These are phyloP conservation scores for Leccinum fibrillosum DNA, from an alignment of 768 basidiomycete genomes.

Conservation along the genomic window DNA sequence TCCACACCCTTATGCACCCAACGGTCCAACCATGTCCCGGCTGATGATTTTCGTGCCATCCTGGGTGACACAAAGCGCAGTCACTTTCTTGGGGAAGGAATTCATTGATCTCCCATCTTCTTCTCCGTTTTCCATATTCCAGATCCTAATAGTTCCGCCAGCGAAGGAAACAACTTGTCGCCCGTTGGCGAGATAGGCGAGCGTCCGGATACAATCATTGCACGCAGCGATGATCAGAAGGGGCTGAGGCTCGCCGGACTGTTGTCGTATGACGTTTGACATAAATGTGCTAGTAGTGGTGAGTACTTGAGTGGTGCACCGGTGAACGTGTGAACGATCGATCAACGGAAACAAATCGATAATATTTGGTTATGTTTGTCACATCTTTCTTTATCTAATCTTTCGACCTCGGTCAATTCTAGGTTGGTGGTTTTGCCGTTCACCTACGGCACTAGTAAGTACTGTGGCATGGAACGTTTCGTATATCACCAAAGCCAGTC, in stretches of 20 bases:
- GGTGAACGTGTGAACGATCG: no score
- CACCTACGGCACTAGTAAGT: no score
- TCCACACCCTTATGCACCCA: background rate
- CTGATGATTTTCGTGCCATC: slow-evolving; percentile 5
- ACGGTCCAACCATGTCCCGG: no score
- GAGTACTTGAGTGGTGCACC: no score
- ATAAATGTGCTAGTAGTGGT: background rate
- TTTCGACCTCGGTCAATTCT: no score
- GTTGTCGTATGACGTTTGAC: background rate
- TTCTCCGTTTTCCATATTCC: background rate
- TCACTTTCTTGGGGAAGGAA: background rate
- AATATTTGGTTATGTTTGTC: no score
- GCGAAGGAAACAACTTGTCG: background rate
- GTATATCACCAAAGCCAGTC: no score
- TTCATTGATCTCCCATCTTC: background rate
- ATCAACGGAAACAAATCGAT: no score
- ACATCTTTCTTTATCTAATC: no score
- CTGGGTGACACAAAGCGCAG: background rate
- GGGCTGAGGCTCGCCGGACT: background rate
- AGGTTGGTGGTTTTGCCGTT: no score
- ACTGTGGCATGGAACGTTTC: no score
- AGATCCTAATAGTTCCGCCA: background rate
- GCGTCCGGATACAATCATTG: accelerated
- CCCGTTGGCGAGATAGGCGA: slow-evolving; percentile 9
- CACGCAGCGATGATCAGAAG: background rate